A percentile compares a stretch with the other conserved stretches of the same genome.
These are phyloP conservation scores for Cichorium intybus DNA, from an alignment of 140 eudicot genomes.

Conservation along the genomic window DNA sequence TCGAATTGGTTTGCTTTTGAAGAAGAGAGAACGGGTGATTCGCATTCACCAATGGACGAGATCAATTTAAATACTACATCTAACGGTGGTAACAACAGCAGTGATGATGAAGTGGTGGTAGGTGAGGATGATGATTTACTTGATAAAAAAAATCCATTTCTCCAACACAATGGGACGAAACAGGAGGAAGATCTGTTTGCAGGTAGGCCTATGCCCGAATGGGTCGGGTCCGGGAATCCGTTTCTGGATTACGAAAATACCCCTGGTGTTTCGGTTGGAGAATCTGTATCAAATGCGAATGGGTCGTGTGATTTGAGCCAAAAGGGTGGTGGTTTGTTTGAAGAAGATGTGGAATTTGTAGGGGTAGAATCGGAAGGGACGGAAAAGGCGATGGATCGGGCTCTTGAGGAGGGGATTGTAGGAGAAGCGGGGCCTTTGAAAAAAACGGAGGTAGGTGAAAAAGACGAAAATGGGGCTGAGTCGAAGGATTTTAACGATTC, in stretches of 20 bases:
- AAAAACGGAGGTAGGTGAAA: constrained; percentile 30
- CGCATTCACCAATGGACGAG: constrained; percentile 49
- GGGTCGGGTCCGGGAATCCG: constrained; percentile 75
- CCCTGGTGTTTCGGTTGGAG: too few species aligned
- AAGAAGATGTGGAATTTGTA: constrained; percentile 83
- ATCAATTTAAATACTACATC: constrained; percentile 52
- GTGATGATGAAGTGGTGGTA: constrained; percentile 81
- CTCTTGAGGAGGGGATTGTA: constrained; percentile 80
- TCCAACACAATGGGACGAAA: constrained; percentile 2
- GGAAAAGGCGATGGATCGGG: constrained; percentile 78
- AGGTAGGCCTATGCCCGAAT: constrained; percentile 63
- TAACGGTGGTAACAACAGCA: constrained; percentile 54
- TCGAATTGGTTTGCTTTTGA: constrained; percentile 89
- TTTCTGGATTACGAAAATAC: constrained; percentile 44
- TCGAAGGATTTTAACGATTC: constrained; percentile 66
- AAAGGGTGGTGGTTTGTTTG: constrained; percentile 52
- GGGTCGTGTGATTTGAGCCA: constrained; percentile 41
- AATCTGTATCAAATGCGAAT: constrained; percentile 43
- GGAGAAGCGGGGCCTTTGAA: constrained; percentile 83
- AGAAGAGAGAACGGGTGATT: constrained; percentile 54
- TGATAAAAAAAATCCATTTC: constrained; percentile 37
- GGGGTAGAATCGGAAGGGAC: constrained; percentile 79
- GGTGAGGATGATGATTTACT: constrained; percentile 74
- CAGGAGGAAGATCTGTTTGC: constrained; percentile 52
- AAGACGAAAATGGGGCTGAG: constrained; percentile 45